Evolutionary conservation across 768 basidiomycete genomes (phyloP).

Genomic region (Mycena maculata): DNA sequence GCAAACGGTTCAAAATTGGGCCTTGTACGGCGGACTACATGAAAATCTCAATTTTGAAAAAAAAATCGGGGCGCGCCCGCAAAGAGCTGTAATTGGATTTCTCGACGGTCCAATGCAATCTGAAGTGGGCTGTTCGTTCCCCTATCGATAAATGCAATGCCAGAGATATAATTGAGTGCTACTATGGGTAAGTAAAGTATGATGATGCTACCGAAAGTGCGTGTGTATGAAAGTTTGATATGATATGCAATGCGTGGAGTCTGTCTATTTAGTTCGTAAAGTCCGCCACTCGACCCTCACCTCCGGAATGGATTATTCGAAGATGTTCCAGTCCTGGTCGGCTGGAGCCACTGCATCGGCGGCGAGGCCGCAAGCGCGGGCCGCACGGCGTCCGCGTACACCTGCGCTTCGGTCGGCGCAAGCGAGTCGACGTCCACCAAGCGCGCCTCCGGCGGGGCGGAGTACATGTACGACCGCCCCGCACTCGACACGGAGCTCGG

Average conservation of each 20-base stretch:
- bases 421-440: constrained; percentile 42
- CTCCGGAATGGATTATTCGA: constrained; percentile 67
- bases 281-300: constrained; percentile 47
- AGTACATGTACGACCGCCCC: constrained; percentile 62
- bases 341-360: constrained; percentile 53
- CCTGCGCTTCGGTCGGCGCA: constrained; percentile 67
- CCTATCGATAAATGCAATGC: no score
- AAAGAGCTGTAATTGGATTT: no score
- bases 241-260: neutral
- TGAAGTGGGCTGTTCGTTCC: no score
- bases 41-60: no score
- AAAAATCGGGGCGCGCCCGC: no score
- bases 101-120: no score
- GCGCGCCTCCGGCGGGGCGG: constrained; percentile 42
- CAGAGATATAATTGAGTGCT: no score
- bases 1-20: no score
- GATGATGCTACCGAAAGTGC: no score
- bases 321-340: constrained; percentile 57
- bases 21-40: no score
- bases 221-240: no score
- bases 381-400: constrained; percentile 64
- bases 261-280: neutral
- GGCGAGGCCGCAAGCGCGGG: constrained; percentile 44
- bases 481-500: constrained; percentile 49
- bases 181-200: no score